Evolutionary conservation across 78 protist genomes (phyloP).

Genomic region (Dictyostelium intermedium): DNA sequence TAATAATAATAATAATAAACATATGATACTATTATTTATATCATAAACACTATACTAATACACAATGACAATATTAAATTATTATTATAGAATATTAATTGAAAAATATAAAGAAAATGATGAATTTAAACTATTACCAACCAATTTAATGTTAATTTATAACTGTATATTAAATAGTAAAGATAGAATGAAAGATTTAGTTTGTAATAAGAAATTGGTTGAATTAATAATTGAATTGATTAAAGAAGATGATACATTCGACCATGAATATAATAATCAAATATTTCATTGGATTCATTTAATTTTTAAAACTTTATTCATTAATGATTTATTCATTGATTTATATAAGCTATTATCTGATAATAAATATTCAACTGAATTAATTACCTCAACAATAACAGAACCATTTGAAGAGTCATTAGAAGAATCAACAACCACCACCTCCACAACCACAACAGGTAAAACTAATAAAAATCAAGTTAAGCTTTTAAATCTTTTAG

Average conservation of each 20-base stretch:
- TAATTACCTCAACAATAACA: background rate
- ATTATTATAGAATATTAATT: background rate
- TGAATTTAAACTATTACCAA: background rate
- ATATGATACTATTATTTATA: no score
- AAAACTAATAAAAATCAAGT: constrained; percentile 22
- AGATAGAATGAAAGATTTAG: background rate
- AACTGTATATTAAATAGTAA: constrained; percentile 1
- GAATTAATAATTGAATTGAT: background rate
- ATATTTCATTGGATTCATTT: constrained; percentile 65
- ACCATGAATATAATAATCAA: constrained; percentile 1
- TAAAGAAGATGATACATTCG: background rate
- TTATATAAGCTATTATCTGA: background rate
- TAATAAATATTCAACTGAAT: background rate
- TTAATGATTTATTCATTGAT: background rate
- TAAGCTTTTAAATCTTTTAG: constrained; percentile 30
- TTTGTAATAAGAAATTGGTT: background rate
- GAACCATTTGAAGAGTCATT: background rate
- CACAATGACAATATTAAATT: no score
- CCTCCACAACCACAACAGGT: background rate
- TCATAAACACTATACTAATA: background rate
- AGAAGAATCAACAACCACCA: background rate
- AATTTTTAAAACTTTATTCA: constrained; percentile 23
- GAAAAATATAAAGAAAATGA: background rate
- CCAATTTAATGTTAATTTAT: constrained; percentile 31
- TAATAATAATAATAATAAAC: no score